Conservation (phyloP, 805 yeast genomes). For the Brettanomyces bruxellensis region DNA sequence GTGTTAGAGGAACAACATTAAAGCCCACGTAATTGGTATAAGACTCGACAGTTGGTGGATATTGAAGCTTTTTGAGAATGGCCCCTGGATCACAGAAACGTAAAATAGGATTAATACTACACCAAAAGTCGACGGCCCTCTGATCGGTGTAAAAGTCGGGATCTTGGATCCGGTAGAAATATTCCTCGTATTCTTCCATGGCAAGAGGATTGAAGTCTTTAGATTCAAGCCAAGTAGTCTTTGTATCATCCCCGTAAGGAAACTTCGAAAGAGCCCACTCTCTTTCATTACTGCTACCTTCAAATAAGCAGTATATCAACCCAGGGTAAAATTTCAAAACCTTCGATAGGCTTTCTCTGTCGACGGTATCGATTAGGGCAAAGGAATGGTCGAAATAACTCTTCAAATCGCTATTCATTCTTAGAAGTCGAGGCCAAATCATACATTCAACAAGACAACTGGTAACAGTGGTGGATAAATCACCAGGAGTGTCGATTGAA, state of each 20-base stretch:
- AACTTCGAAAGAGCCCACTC: conserved; percentile 36
- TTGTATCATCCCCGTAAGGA: conserved; percentile 12
- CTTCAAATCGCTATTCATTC: conserved; percentile 29
- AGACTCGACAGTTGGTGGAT: conserved; percentile 19
- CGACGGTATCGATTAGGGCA: conserved; percentile 10
- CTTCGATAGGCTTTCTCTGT: conserved; percentile 9
- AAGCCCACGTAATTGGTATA: conserved; percentile 15
- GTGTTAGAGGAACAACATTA: conserved; percentile 28
- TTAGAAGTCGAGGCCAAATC: conserved; percentile 41
- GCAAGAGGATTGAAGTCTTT: conserved; percentile 28
- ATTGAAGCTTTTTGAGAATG: conserved; percentile 20
- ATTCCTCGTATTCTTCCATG: conserved; percentile 46
- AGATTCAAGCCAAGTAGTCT: conserved; percentile 3
- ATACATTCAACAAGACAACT: conserved; percentile 37
- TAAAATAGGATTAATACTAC: conserved; percentile 28
- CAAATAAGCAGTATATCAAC: conserved; percentile 42
- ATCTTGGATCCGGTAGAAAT: conserved; percentile 45
- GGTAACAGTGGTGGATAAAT: conserved; percentile 14
- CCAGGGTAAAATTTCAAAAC: conserved; percentile 35
- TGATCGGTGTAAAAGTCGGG: conserved; percentile 36
- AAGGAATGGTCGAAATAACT: conserved; percentile 29
- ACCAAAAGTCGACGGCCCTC: conserved; percentile 40
- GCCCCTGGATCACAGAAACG: conserved; percentile 26
- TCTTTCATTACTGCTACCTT: conserved; percentile 38
- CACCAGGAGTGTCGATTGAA: conserved; percentile 9